Evolutionary conservation across 257 asterid genomes (phyloP).

Genomic region (Craterostigma plantagineum): DNA sequence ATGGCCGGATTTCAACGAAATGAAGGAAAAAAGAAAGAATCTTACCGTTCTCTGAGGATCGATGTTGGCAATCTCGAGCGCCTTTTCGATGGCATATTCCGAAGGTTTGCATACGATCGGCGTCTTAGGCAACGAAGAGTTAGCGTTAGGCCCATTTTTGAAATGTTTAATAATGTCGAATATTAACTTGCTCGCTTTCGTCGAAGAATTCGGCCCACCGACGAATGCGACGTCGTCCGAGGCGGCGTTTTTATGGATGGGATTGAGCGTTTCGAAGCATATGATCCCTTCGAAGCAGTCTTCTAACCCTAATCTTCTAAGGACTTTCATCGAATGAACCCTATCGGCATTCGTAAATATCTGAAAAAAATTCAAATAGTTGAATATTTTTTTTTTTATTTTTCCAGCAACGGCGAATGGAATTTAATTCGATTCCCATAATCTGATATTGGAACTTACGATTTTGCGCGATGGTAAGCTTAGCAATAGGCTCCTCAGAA

Average conservation of each 20-base stretch:
- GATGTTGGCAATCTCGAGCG: constrained; percentile 60
- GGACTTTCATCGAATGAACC: constrained; percentile 59
- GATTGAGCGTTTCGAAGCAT: constrained; percentile 90
- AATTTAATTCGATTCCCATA: too few species aligned
- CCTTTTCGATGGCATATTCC: constrained; percentile 55
- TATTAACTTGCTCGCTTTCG: constrained; percentile 16
- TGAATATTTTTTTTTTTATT: too few species aligned
- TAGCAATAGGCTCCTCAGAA: constrained; percentile 55
- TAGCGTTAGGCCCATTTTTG: constrained; percentile 16
- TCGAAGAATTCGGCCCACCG: too few species aligned
- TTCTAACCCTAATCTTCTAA: constrained; percentile 56
- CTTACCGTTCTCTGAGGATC: constrained; percentile 69
- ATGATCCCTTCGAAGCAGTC: constrained; percentile 91
- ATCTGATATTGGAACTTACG: too few species aligned
- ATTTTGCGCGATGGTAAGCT: constrained; percentile 70
- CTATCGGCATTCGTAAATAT: constrained; percentile 90
- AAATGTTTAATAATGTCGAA: constrained; percentile 74
- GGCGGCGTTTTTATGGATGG: constrained; percentile 29
- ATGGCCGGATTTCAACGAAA: too few species aligned
- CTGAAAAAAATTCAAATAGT: constrained; percentile 19
- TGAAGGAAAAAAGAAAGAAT: too few species aligned
- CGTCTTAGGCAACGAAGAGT: constrained; percentile 48
- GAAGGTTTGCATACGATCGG: constrained; percentile 89
- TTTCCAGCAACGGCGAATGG: not conserved
- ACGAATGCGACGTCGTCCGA: constrained; percentile 18